Evolutionary conservation across 2,329 filamentous ascomycete genomes (phyloP), one percentile per base, ranked within the genome.

Genomic region (Arthrobotrys conoides): DNA sequence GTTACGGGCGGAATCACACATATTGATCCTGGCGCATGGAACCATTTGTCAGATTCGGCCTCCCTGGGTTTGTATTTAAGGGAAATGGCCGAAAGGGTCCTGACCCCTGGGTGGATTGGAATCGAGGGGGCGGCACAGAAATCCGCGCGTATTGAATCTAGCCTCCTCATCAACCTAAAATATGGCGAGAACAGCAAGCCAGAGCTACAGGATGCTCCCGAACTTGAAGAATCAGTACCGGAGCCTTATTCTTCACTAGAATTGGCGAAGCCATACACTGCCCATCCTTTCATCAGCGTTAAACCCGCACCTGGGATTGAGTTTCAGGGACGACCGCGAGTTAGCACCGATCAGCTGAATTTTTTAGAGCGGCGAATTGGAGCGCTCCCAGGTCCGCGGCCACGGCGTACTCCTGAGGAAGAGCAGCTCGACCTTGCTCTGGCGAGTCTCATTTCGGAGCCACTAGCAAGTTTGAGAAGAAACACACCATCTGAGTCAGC

Each of bases 41-140:
- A 14, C 9, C 30, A 53, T 30, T 30, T 71, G 8, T 30, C 22
- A 2, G 12, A 10, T n/a, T n/a, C n/a, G n/a, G n/a, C n/a, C 14
- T 2, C 22, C 12, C 5, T 27, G 9, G 5, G 16, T 30, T 3
- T 53, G 10, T 71, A 63, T 64, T n/a, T 64, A 1, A 30, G 27
- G 18, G 67, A 63, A 71, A 18, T 71, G 24, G 24, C 27, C 1
- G 67, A 71, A 44, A 71, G 67, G 18, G 48, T 44, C 24, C 41
- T 71, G 12, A 10, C 63, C 5, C 46, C 55, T 6, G 14, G 20
- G 18, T 71, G 67, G 67, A 14, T 16, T 14, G 5, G n/a, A 1
- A 46, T 51, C 14, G 1, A 9, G 16, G n/a, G 12, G 30, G 46
- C 41, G 4, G 33, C 9, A 10, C 27, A 24, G 41, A 36, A 5